phyloP scores from a whole-genome alignment of 768 basidiomycete genomes.

The Boletales sp. region DNA sequence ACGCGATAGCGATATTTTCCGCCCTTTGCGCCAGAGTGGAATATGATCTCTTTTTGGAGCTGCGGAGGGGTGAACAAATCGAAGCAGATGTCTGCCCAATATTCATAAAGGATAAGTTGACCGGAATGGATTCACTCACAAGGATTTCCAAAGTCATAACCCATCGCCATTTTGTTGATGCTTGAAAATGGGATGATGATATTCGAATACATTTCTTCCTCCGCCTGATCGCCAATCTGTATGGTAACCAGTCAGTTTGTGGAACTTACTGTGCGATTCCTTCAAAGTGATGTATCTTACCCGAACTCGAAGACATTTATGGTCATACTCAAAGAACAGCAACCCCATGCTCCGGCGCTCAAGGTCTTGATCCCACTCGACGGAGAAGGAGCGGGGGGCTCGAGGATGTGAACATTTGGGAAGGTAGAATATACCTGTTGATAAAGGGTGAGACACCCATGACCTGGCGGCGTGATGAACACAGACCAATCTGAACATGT shows the following conservation, averaged over 20 bases:
- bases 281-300: conserved; percentile 32
- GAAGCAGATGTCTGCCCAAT: conserved; percentile 57
- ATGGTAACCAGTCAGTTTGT: not conserved
- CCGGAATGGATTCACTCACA: conserved; percentile 40
- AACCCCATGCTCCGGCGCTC: conserved; percentile 44
- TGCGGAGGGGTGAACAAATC: conserved; percentile 63
- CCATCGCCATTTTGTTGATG: conserved; percentile 58
- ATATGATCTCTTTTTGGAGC: conserved; percentile 57
- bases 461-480: conserved; percentile 17
- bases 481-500: conserved; percentile 64
- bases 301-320: conserved; percentile 60
- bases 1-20: conserved; percentile 52
- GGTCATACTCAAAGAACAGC: conserved; percentile 63
- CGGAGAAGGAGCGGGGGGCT: conserved; percentile 54
- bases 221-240: conserved; percentile 59
- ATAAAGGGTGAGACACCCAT: not conserved
- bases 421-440: conserved; percentile 27
- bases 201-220: conserved; percentile 47
- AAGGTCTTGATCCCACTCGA: conserved; percentile 65
- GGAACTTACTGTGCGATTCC: not conserved
- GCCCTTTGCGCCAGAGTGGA: conserved; percentile 37
- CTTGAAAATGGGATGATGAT: conserved; percentile 54
- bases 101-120: conserved; percentile 9
- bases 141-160: conserved; percentile 56
- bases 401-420: conserved; percentile 22